Evolutionary conservation across 1,139 yeast genomes (phyloP).

Genomic region (Kodamaea anthophila): DNA sequence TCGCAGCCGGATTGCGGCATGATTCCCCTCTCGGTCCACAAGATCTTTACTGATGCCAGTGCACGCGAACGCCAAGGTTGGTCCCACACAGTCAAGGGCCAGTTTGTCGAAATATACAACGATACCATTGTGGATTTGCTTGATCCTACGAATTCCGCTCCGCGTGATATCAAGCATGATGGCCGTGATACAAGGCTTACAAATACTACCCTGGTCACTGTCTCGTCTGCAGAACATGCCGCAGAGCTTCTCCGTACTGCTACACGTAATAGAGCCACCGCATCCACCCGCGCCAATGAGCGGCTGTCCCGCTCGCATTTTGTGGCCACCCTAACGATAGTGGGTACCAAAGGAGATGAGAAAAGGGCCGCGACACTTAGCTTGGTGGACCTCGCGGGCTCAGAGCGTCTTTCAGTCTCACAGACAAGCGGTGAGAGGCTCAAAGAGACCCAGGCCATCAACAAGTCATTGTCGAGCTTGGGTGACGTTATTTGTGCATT

Average conservation of each 20-base stretch:
- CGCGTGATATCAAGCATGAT: slow-evolving; percentile 74
- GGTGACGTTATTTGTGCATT: slow-evolving; percentile 88
- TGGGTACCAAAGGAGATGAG: slow-evolving; percentile 48
- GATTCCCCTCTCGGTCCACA: slow-evolving; percentile 70
- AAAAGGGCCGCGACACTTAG: slow-evolving; percentile 58
- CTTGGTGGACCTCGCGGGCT: slow-evolving; percentile 80
- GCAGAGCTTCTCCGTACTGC: slow-evolving; percentile 49
- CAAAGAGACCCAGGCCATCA: slow-evolving; percentile 84
- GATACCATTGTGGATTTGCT: slow-evolving; percentile 72
- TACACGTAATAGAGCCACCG: slow-evolving; percentile 62
- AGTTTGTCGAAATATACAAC: slow-evolving; percentile 85
- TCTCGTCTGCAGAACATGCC: slow-evolving; percentile 49
- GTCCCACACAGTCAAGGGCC: slow-evolving; percentile 63
- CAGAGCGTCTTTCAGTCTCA: slow-evolving; percentile 75
- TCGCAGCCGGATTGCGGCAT: slow-evolving; percentile 66
- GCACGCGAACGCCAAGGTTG: slow-evolving; percentile 53
- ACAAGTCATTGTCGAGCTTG: slow-evolving; percentile 78
- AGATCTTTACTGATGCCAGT: slow-evolving; percentile 59
- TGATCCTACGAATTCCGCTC: slow-evolving; percentile 22
- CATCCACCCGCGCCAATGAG: slow-evolving; percentile 76
- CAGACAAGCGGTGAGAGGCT: slow-evolving; percentile 77
- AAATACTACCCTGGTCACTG: slow-evolving; percentile 46
- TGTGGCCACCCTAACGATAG: slow-evolving; percentile 60
- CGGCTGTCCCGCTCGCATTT: slow-evolving; percentile 68
- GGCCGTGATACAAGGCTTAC: slow-evolving; percentile 52